Evolutionary conservation across 257 asterid genomes (phyloP), one percentile per base, ranked within the genome.

Genomic region (Nicotiana knightiana): DNA sequence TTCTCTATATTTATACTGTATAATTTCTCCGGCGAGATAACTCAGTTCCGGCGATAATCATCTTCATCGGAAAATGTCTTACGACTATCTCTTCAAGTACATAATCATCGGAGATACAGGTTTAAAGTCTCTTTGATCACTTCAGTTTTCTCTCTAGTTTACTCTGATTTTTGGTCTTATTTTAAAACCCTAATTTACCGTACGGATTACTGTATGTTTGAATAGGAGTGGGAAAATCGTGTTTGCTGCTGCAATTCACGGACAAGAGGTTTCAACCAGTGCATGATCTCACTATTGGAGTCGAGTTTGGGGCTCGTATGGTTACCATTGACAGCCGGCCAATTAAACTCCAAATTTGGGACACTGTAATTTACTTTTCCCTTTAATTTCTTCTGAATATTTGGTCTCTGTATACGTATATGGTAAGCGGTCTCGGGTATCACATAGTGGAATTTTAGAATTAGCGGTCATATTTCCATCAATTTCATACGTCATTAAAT

Each of bases 71-170:
- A 85, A 80, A 73, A 93, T 93, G 97, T 89, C 97, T 81, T 93
- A 90, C 87, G 97, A 91, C 71, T 93, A 93, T 83, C 94, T 93
- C 64, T 93, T 90, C 90, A 93, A 93, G 85, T 93, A 89, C 87
- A 93, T 91, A 81, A 90, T 93, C 88, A 93, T 93, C 85, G 97
- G 97, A 35, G 97, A 91, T 84, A 91, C 97, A 54, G 93, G 93
- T 82, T 13, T n/a, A 1, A 67, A 18, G 51, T 33, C 55, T 58
- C 32, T 55, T 35, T 35, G 61, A 54, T 62, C 48, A 16, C 37
- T 64, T 68, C 65, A 58, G 4, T 13, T n/a, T 13, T 43, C 9
- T 24, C 43, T 26, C 5, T 77, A 46, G 43, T 43, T 78, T 43
- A 67, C 32, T 67, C 33, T 61, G 67, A 15, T 53, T 33, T 37